Evolutionary conservation across 257 asterid genomes (phyloP), one percentile per base, ranked within the genome.

Genomic region (Leonotis leonurus): DNA sequence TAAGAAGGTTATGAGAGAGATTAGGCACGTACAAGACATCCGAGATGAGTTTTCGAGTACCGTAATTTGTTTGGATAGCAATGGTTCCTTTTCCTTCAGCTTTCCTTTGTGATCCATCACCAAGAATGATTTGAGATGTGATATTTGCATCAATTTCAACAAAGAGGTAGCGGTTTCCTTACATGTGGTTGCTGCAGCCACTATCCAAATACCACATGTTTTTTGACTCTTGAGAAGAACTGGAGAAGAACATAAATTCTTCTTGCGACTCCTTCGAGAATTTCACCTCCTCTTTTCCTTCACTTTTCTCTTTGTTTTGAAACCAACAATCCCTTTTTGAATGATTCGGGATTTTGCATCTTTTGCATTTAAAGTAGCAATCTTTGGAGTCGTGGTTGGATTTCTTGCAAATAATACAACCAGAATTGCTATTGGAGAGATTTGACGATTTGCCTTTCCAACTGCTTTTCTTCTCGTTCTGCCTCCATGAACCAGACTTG

Each of bases 241-340:
- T 5, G 0, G 10, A 5, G 10, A 10, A 14, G 11, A 16, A 43
- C 8, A 43, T 5, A 17, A 6, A 14, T 6, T 14, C 49, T 43
- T 43, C 21, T 5, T 43, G 10, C 3, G 4, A 9, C 3, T 12
- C 17, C 12, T 37, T 12, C 17, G 4, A 12, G 44, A 37, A 37
- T 37, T 37, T 37, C 13, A 12, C 44, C 13, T 37, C 44, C 44
- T 36, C 43, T 11, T 37, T 37, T 37, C 17, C 14, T 37, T 37
- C 16, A 0, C 3, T 11, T 37, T 37, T 37, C 16, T 37, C 43
- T 36, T 37, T 13, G 0, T 60, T 60, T 41, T 40, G 25, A 8
- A 40, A n/a, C 54, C 54, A 60, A 41, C 55, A 43, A 60, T 60
- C 41, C 55, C 41, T 60, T 8, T 60, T 54, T 0, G 53, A 25